Base-by-base conservation (phyloP, 2,329 filamentous ascomycete genomes). In the Leptographium flavum region DNA sequence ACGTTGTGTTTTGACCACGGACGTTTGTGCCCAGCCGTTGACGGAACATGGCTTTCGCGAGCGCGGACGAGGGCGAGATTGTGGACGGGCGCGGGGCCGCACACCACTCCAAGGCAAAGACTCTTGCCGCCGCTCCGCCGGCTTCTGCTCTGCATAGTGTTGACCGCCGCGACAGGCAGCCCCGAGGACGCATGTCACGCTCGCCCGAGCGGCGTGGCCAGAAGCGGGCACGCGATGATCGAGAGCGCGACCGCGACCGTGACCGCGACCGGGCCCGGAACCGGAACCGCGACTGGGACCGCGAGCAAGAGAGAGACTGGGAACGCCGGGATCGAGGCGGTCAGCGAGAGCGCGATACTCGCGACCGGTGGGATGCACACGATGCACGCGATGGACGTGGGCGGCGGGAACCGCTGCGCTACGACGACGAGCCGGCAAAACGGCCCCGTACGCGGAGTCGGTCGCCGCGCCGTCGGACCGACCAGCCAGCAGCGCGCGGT, bases 81-180 rank as follows among this genome's bases (percentile, higher is more conserved):
- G 67, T 82, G 63, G 84, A 88, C 67, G 76, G 47, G 37, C 49
- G 76, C 67, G 72, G 73, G 65, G 73, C 71, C 71, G 61, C 62
- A 60, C 60, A 69, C n/a, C n/a, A n/a, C 57, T 67, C 66, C 64
- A 92, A 92, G 86, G 85, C 86, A 92, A 84, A 83, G 85, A 81
- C 82, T 80, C 39, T 35, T 47, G 45, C 42, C 44, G 38, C 43
- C 48, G 33, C 45, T 36, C 22, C 45, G 35, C 39, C 43, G 36
- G 36, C 46, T 39, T 22, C 48, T 35, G 36, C 47, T 39, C 39
- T 37, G 40, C 32, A 27, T 76, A 79, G 74, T 76, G 81, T 94
- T 94, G 84, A 94, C 86, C 83, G 82, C 77, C 79, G 73, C 74
- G 76, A 83, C 83, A 94, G 87, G 88, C 73, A 66, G 67, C 25